Base-by-base conservation (phyloP, 225 moss, liverwort and hornwort species). In the Anthoceros angustus region DNA sequence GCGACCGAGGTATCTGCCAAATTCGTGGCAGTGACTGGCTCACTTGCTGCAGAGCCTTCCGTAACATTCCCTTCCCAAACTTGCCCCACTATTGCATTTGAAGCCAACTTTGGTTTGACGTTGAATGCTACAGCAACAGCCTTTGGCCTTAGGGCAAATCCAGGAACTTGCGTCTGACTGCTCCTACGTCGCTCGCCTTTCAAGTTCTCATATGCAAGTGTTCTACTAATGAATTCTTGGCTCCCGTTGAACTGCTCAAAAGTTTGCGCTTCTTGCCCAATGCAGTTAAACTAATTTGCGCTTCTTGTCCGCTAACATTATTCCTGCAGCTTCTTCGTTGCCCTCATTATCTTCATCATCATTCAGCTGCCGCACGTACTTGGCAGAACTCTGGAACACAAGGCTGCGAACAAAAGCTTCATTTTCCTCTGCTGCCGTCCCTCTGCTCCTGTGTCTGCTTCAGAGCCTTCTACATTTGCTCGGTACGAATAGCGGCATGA, bases 381-480 rank as follows among this genome's bases (percentile, higher is more conserved):
- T 85, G 48, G 67, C 69, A 61, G 89, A 92, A 62, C 80, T 89
- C 88, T 88, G 89, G 67, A 92, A 92, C 21, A 92, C 83, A 64
- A 92, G 77, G 62, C 86, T 78, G 49, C 83, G 83, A 49, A 89
- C 66, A 24, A 89, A 25, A 43, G 82, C 86, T 77, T 92, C 92
- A 41, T n/a, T n/a, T n/a, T n/a, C n/a, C n/a, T n/a, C n/a, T n/a
- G n/a, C n/a, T n/a, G n/a, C n/a, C n/a, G n/a, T n/a, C 49, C 49
- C 20, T 50, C 9, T 50, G 49, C 49, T 50, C 6, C 49, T 50
- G 49, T 14, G 49, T 50, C 3, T 50, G 49, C 20, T 50, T 50
- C 8, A 50, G 49, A 16, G 49, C 49, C 5, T 50, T 14, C 20
- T 14, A 20, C 49, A 50, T 5, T 50, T 7, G 16, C 9, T 50